Evolutionary conservation across 2,329 filamentous ascomycete genomes (phyloP).

Genomic region (Immersiporthe knoxdaviesiana): DNA sequence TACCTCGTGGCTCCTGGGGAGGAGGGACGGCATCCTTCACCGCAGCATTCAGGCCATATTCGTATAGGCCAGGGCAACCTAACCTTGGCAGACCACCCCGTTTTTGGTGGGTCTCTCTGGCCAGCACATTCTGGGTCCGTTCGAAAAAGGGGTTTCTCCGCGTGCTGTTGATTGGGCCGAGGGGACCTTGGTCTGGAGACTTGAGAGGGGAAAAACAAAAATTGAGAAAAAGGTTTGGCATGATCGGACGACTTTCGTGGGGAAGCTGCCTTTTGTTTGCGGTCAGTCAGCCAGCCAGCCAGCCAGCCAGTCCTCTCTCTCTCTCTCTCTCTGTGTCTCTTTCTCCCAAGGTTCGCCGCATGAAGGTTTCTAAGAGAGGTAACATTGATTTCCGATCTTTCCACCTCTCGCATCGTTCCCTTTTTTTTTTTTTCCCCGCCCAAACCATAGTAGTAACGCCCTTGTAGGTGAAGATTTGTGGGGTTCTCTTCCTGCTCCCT

Average conservation of each 20-base stretch:
- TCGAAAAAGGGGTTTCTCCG: background rate
- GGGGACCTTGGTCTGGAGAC: background rate
- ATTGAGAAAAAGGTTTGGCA: background rate
- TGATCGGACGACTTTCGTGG: background rate
- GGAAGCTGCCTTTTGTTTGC: background rate
- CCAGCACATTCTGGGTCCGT: conserved; percentile 1
- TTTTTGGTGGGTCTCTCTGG: background rate
- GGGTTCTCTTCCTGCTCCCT: background rate
- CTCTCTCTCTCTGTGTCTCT: background rate
- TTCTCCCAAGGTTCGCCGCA: background rate
- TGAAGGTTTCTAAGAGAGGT: background rate
- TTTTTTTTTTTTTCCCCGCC: no score
- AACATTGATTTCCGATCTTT: background rate
- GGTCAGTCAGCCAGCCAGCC: background rate
- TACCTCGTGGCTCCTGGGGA: background rate
- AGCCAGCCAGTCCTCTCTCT: no score
- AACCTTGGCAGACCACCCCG: background rate
- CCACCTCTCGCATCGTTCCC: background rate
- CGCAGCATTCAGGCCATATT: background rate
- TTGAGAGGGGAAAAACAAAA: no score
- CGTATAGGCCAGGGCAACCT: background rate
- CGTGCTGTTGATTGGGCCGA: background rate
- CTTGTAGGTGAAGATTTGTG: background rate
- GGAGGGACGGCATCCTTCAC: background rate
- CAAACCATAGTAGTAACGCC: background rate